Base-by-base conservation (phyloP, 2,329 filamentous ascomycete species). In the Trichoderma sp. region DNA sequence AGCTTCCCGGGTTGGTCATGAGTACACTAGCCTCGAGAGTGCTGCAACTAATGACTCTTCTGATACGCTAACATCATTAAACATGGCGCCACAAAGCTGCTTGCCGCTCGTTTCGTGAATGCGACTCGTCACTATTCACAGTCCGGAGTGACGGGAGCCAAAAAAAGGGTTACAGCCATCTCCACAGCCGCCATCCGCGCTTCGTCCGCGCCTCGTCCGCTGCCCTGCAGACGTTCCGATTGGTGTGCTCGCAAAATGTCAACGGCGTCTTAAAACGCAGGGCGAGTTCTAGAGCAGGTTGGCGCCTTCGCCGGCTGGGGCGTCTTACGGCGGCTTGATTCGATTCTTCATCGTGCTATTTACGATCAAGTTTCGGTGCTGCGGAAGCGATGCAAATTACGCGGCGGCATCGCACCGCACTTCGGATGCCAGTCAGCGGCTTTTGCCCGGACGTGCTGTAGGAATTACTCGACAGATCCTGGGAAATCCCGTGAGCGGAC, bases 101-200 rank as follows among this genome's bases (percentile, higher is more conserved):
- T 53, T 69, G 57, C 57, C 58, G 64, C 50, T 47, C 67, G 23
- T 53, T 36, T 69, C 28, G 26, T 61, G n/a, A 62, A 69, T 69
- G 36, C 55, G 67, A 69, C 57, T 69, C 20, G 57, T 69, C 67
- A 69, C 65, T 68, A 69, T 62, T 62, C 39, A 36, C 11, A 50
- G 30, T 28, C 23, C n/a, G 30, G 66, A 68, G 28, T 61, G 55
- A 20, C 32, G 34, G 65, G 26, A 65, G 20, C 36, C 30, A 58
- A 68, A 34, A 26, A 61, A 61, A 61, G 39, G 39, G 39, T 43
- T 34, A 62, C 57, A 69, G 43, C 67, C 36, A 67, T 62, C 67
- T 53, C 67, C 67, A 36, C 67, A 69, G 23, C 47, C 28, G 57
- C 55, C 67, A 36, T 61, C 66, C 39, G 39, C 39, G 39, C 39